Percentiles rank a stretch among this genome's conserved stretches.
These are phyloP conservation scores for Nepenthes alata DNA, from an alignment of 179 eudicot genomes.

Conservation along the genomic window DNA sequence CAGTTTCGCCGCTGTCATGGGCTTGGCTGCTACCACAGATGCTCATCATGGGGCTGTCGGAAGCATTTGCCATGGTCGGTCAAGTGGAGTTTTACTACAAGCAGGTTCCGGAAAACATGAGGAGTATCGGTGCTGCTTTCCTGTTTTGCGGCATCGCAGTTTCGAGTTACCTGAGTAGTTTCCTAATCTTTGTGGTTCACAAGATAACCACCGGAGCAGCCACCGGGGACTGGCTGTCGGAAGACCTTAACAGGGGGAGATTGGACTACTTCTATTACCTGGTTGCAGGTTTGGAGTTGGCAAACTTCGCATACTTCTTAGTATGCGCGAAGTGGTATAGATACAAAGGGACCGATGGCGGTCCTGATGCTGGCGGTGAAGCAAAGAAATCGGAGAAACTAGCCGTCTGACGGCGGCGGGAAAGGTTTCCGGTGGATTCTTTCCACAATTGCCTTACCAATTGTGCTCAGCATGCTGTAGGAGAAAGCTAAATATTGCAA, in stretches of 20 bases:
- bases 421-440: too few relatives aligned
- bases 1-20: slow-evolving; percentile 38
- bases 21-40: slow-evolving; percentile 59
- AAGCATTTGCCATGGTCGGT: slow-evolving; percentile 45
- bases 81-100: slow-evolving; percentile 48
- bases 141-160: slow-evolving; percentile 34
- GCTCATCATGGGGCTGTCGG: slow-evolving; percentile 38
- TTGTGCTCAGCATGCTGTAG: too few relatives aligned
- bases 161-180: slow-evolving; percentile 35
- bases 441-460: too few relatives aligned
- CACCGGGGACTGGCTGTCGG: slow-evolving; percentile 25
- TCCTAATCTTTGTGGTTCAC: slow-evolving; percentile 22
- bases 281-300: slow-evolving; percentile 23
- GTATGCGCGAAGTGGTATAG: slow-evolving; percentile 36
- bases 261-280: slow-evolving; percentile 40
- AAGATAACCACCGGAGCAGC: slow-evolving; percentile 9
- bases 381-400: slow-evolving; percentile 19
- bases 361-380: slow-evolving; percentile 1
- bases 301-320: slow-evolving; percentile 25
- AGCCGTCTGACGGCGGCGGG: slow-evolving; percentile 12
- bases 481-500: too few relatives aligned
- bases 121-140: slow-evolving; percentile 45
- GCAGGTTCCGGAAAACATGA: slow-evolving; percentile 53
- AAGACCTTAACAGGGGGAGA: slow-evolving; percentile 45
- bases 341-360: slow-evolving; percentile 15